Evolutionary conservation across 2,329 filamentous ascomycete species (phyloP).

Genomic region (Colletotrichum magnum): DNA sequence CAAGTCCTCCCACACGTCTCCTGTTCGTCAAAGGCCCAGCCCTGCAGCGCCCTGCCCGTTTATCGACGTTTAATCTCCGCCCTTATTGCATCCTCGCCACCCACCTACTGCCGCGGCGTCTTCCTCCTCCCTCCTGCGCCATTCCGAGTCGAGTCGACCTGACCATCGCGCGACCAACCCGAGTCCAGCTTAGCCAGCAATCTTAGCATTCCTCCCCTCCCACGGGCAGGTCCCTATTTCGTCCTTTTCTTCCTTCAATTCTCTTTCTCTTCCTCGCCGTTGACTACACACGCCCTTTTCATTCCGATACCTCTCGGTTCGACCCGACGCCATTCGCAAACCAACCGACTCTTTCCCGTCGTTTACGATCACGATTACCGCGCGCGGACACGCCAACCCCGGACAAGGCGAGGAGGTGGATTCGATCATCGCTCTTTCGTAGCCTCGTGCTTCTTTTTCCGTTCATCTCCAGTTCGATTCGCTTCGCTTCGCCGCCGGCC

Average conservation of each 20-base stretch:
- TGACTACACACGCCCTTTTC: constrained; percentile 10
- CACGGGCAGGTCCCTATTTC: constrained; percentile 51
- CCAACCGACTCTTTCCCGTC: constrained; percentile 23
- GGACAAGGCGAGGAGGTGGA: constrained; percentile 29
- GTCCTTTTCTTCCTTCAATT: constrained; percentile 38
- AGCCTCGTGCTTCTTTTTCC: constrained; percentile 29
- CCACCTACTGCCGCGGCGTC: constrained; percentile 21
- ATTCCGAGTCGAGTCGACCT: constrained; percentile 39
- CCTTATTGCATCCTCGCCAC: constrained; percentile 42
- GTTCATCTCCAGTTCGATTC: constrained; percentile 16
- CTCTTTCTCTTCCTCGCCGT: constrained; percentile 16
- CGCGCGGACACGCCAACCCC: constrained; percentile 14
- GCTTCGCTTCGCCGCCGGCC: constrained; percentile 42
- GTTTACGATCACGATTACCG: constrained; percentile 39
- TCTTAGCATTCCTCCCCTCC: constrained; percentile 44
- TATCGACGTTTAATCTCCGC: constrained; percentile 41
- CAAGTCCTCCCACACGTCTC: constrained; percentile 37
- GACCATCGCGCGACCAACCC: constrained; percentile 39
- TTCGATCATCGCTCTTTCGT: constrained; percentile 27
- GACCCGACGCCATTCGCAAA: constrained; percentile 27
- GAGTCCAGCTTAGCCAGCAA: constrained; percentile 36
- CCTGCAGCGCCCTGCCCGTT: constrained; percentile 37
- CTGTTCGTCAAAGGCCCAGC: constrained; percentile 33
- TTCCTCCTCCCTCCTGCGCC: constrained; percentile 38
- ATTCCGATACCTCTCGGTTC: constrained; percentile 41